These are phyloP conservation scores for Hanseniaspora sp. DNA, from an alignment of 1,139 yeast species.

Conservation along the genomic window DNA sequence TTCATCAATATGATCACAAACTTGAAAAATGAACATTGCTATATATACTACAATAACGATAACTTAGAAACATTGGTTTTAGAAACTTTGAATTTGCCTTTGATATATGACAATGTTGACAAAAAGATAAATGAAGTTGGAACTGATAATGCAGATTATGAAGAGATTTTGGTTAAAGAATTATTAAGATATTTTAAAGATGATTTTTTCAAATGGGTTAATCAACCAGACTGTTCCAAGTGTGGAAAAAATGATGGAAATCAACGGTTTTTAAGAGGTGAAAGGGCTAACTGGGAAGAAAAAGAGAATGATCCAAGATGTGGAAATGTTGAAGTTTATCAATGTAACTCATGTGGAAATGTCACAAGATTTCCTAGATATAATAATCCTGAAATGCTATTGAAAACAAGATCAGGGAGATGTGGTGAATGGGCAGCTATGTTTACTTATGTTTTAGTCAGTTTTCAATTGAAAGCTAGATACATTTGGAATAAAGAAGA, in stretches of 20 bases:
- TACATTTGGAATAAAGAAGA: slow-evolving; percentile 85
- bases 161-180: slow-evolving; percentile 61
- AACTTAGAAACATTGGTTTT: slow-evolving; percentile 30
- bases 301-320: slow-evolving; percentile 36
- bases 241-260: slow-evolving; percentile 39
- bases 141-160: slow-evolving; percentile 50
- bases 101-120: slow-evolving; percentile 33
- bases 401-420: slow-evolving; percentile 58
- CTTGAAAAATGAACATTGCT: slow-evolving; percentile 15
- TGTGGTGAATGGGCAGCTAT: slow-evolving; percentile 97
- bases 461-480: slow-evolving; percentile 54
- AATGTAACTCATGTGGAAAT: slow-evolving; percentile 42
- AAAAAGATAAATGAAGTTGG: slow-evolving; percentile 25
- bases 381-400: slow-evolving; percentile 51
- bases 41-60: slow-evolving; percentile 26
- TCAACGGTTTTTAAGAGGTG: slow-evolving; percentile 30
- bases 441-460: slow-evolving; percentile 56
- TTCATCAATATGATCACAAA: slow-evolving; percentile 5
- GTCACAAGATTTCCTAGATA: slow-evolving; percentile 61
- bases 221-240: slow-evolving; percentile 48
- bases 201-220: slow-evolving; percentile 75
- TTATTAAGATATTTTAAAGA: slow-evolving; percentile 66
- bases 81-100: slow-evolving; percentile 30
- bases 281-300: slow-evolving; percentile 36
- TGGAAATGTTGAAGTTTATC: slow-evolving; percentile 48